Percentiles rank a stretch among this genome's conserved stretches.
These are phyloP conservation scores for Lactifluus subvellereus DNA, from an alignment of 768 basidiomycete species.

Conservation along the genomic window DNA sequence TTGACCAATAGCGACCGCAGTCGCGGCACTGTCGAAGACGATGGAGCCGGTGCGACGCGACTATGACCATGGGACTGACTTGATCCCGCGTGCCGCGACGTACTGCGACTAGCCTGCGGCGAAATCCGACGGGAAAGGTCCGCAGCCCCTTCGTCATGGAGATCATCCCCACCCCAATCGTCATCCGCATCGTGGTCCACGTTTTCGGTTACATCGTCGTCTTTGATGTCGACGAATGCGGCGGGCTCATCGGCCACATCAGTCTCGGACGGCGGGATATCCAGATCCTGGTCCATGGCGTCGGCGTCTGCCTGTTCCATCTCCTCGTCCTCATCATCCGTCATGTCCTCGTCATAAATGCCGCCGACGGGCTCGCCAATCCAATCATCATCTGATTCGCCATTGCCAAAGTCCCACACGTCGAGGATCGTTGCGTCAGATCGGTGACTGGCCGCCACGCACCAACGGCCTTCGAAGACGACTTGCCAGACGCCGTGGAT, in stretches of 20 bases:
- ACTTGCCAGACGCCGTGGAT: conserved; percentile 98
- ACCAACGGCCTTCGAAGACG: conserved; percentile 88
- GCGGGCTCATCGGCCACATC: conserved; percentile 27
- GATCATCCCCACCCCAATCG: conserved; percentile 13
- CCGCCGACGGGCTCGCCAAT: conserved; percentile 71
- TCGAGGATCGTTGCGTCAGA: conserved; percentile 73
- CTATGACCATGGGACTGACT: conserved; percentile 14
- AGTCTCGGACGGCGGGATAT: conserved; percentile 27
- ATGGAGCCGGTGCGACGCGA: conserved; percentile 7
- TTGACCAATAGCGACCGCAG: conserved; percentile 35
- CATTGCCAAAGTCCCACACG: conserved; percentile 85
- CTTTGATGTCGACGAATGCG: conserved; percentile 17
- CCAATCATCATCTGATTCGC: conserved; percentile 67
- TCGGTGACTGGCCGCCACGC: conserved; percentile 88
- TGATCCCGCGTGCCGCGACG: conserved; percentile 10
- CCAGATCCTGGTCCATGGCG: conserved; percentile 68
- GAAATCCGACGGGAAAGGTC: neutral
- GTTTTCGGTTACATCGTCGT: neutral
- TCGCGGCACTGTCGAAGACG: conserved; percentile 29
- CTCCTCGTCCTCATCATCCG: conserved; percentile 47
- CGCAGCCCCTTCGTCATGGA: neutral
- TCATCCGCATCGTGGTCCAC: conserved; percentile 13
- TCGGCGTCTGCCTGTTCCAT: conserved; percentile 55
- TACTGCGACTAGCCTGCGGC: neutral
- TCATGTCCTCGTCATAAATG: conserved; percentile 64